These are phyloP conservation scores for Chlorella sp. DNA, from an alignment of 139 green algal genomes.

Conservation along the genomic window DNA sequence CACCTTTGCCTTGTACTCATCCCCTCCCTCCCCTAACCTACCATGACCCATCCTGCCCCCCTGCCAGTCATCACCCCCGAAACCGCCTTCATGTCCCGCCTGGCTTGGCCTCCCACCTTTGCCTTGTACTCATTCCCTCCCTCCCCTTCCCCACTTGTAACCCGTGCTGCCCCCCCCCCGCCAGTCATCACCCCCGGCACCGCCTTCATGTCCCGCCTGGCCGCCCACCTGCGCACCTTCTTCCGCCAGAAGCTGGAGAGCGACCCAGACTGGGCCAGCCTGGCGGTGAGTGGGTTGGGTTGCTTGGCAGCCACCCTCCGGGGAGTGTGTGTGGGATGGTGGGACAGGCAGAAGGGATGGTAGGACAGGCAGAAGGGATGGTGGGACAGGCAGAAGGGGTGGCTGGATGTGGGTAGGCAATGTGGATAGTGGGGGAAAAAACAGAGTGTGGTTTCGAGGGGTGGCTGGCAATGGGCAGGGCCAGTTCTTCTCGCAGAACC, in stretches of 20 bases:
- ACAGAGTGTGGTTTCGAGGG: too few species aligned
- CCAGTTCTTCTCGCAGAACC: constrained; percentile 69
- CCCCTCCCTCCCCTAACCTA: too few species aligned
- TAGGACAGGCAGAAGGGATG: too few species aligned
- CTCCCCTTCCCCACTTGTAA: not conserved
- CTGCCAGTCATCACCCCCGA: too few species aligned
- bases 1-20: too few species aligned
- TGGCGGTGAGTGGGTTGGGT: constrained; percentile 53
- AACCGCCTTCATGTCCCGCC: too few species aligned
- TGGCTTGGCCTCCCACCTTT: too few species aligned
- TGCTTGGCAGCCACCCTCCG: not conserved
- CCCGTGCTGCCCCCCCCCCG: not conserved
- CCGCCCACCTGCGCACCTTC: constrained; percentile 69
- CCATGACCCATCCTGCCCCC: too few species aligned
- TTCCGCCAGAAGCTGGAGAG: constrained; percentile 62
- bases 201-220: constrained; percentile 80
- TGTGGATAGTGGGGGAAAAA: too few species aligned
- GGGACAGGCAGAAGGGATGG: too few species aligned
- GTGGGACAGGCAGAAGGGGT: too few species aligned
- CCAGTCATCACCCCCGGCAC: constrained; percentile 87
- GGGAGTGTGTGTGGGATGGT: not conserved
- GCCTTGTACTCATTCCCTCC: not conserved
- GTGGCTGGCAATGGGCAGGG: too few species aligned
- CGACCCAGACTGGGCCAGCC: constrained; percentile 65
- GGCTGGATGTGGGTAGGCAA: not conserved